Percentiles rank a stretch among this genome's conserved stretches.
Conservation (phyloP, 768 basidiomycete species). For the Boletus bicolor region DNA sequence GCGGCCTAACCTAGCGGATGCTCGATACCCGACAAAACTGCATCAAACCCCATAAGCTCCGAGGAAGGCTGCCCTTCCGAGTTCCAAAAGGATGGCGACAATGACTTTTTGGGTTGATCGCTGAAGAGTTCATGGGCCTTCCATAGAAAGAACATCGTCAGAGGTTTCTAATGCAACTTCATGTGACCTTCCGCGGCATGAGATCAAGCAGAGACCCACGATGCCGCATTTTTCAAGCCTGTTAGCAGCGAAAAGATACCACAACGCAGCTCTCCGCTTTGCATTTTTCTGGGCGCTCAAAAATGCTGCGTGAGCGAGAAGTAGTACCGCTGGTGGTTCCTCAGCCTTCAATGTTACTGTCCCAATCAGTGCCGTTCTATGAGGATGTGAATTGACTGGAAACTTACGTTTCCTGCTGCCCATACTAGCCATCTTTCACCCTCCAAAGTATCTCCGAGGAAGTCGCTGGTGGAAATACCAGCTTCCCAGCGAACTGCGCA, state of each 20-base stretch:
- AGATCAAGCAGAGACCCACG: conserved; percentile 44
- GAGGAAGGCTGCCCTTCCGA: conserved; percentile 52
- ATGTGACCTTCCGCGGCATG: conserved; percentile 1
- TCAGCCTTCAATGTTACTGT: conserved; percentile 56
- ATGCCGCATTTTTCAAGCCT: conserved; percentile 81
- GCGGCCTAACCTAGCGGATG: conserved; percentile 63
- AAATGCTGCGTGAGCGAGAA: conserved; percentile 77
- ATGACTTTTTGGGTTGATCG: conserved; percentile 45
- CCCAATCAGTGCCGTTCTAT: conserved; percentile 26
- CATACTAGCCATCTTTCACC: conserved; percentile 85
- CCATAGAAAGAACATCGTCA: conserved; percentile 79
- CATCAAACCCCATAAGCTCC: conserved; percentile 49
- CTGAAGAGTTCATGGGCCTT: conserved; percentile 65
- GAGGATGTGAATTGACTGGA: not conserved
- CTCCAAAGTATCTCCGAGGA: conserved; percentile 54
- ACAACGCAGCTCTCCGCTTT: conserved; percentile 66
- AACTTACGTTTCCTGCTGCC: conserved; percentile 77
- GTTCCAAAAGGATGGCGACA: conserved; percentile 83
- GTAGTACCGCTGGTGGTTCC: conserved; percentile 75
- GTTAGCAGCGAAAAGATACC: conserved; percentile 76
- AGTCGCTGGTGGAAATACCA: conserved; percentile 56
- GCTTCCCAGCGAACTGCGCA: conserved; percentile 78
- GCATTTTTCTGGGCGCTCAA: conserved; percentile 57
- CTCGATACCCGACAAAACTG: conserved; percentile 69
- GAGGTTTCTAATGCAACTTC: conserved; percentile 57